Evolutionary conservation across 2,329 filamentous ascomycete genomes (phyloP).

Genomic region (Ophiostoma quercus): DNA sequence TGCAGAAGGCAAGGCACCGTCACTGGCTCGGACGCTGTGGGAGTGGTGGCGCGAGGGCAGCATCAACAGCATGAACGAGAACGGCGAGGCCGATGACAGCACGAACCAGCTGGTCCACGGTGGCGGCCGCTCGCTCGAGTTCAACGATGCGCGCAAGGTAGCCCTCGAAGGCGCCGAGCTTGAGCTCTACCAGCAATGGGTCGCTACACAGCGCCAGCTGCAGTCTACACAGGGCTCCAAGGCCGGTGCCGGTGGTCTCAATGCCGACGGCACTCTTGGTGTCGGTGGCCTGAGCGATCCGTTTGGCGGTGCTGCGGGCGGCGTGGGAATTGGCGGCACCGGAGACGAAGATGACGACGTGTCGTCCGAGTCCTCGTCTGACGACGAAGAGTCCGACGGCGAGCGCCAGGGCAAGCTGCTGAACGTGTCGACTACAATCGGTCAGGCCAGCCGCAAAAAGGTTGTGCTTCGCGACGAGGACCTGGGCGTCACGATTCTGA

Average conservation of each 20-base stretch:
- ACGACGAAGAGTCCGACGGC: constrained; percentile 81
- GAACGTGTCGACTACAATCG: constrained; percentile 79
- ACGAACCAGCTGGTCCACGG: constrained; percentile 57
- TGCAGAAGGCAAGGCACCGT: constrained; percentile 45
- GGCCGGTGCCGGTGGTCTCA: constrained; percentile 34
- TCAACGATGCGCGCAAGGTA: constrained; percentile 57
- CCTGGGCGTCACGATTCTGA: constrained; percentile 81
- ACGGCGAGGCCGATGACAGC: constrained; percentile 38
- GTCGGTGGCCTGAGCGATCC: constrained; percentile 10
- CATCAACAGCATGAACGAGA: constrained; percentile 46
- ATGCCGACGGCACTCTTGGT: not conserved
- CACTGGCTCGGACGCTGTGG: constrained; percentile 72
- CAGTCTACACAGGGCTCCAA: constrained; percentile 68
- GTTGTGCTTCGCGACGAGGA: constrained; percentile 83
- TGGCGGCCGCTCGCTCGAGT: constrained; percentile 55
- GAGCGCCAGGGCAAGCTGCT: constrained; percentile 89
- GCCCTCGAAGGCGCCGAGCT: constrained; percentile 72
- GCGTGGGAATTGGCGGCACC: constrained; percentile 11
- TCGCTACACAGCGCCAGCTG: constrained; percentile 80
- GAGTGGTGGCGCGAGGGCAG: constrained; percentile 61
- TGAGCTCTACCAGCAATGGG: constrained; percentile 80
- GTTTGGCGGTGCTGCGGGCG: not conserved
- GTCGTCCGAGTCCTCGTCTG: constrained; percentile 78
- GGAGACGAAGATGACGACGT: constrained; percentile 69
- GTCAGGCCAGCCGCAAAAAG: constrained; percentile 79